These are phyloP conservation scores for Mortierella sp. DNA, from an alignment of 371 early-diverging fungal species.

Conservation along the genomic window DNA sequence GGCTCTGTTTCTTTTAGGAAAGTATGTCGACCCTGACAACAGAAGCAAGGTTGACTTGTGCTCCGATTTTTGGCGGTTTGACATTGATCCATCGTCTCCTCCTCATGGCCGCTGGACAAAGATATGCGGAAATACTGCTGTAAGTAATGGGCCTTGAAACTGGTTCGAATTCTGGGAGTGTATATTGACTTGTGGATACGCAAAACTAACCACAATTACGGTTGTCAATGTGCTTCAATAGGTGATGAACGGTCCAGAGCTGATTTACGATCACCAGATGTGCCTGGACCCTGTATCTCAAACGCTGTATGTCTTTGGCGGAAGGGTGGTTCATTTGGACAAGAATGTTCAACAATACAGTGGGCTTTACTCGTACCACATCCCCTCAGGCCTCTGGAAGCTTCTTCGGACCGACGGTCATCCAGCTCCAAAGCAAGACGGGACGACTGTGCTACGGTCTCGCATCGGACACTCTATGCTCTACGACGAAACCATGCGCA, in stretches of 20 bases:
- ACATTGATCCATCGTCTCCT: slow-evolving; percentile 65
- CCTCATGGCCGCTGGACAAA: slow-evolving; percentile 76
- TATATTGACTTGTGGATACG: not conserved
- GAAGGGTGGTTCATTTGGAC: slow-evolving; percentile 76
- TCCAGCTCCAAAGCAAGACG: slow-evolving; percentile 50
- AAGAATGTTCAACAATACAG: slow-evolving; percentile 79
- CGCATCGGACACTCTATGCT: slow-evolving; percentile 95
- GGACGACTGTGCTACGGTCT: slow-evolving; percentile 69
- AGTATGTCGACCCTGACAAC: slow-evolving; percentile 85
- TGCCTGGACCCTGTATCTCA: slow-evolving; percentile 81
- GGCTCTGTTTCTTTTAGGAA: slow-evolving; percentile 88
- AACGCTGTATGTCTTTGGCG: slow-evolving; percentile 93
- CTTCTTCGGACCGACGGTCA: slow-evolving; percentile 51
- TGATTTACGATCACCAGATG: slow-evolving; percentile 97
- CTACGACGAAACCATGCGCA: slow-evolving; percentile 77
- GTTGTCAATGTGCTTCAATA: slow-evolving; percentile 21
- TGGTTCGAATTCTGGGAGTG: not conserved
- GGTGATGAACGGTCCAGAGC: slow-evolving; percentile 87
- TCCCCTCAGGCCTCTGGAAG: slow-evolving; percentile 56
- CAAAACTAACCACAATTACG: not conserved
- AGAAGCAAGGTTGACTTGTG: slow-evolving; percentile 74
- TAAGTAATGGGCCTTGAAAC: slow-evolving; percentile 34
- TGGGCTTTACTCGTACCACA: slow-evolving; percentile 88
- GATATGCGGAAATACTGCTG: slow-evolving; percentile 82
- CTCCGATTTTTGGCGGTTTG: slow-evolving; percentile 92